Evolutionary conservation across 192 early-diverging fungal genomes (phyloP), one percentile per base, ranked within the genome.

Genomic region (Podochytrium sp.): DNA sequence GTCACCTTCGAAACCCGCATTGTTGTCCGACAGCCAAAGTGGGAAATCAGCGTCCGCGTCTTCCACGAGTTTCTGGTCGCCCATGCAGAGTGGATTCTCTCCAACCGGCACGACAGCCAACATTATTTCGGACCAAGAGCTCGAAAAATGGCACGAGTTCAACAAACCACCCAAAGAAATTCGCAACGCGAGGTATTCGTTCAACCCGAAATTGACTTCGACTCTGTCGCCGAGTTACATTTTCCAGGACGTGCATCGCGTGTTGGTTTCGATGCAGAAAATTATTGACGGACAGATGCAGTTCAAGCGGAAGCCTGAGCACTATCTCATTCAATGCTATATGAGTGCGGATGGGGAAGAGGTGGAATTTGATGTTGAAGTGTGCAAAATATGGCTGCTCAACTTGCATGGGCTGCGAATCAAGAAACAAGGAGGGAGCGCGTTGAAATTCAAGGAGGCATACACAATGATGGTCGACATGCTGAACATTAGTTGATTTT

Each of bases 371-470:
- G 88, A 89, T 68, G 65, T 89, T n/a, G 88, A 89, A 58, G 76
- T 89, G 12, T 88, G 87, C 72, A 89, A 89, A 61, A 77, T 89
- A 14, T 89, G 88, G 88, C 68, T 89, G 52, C 63, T 89, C 32
- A 80, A 84, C 18, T 7, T 89, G 53, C 87, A 89, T 69, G 87
- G 83, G 2, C 68, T 89, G 2, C 63, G 84, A 39, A 78, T 89
- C 20, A 89, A 85, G 78, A 70, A 86, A 51, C 77, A 86, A 2
- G 74, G 77, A 12, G 86, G 84, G 12, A 81, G 74, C 42, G 70
- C 83, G 40, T 73, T 87, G 37, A 39, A 80, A 14, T 88, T 86
- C 71, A 86, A 89, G 64, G 81, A 86, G 20, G 27, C 85, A 40
- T 89, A 88, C 43, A 14, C 76, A n/a, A 58, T 70, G 32, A 70